Evolutionary conservation across 1,139 yeast genomes (phyloP).

Genomic region (Blastobotrys raffinosifermentans): DNA sequence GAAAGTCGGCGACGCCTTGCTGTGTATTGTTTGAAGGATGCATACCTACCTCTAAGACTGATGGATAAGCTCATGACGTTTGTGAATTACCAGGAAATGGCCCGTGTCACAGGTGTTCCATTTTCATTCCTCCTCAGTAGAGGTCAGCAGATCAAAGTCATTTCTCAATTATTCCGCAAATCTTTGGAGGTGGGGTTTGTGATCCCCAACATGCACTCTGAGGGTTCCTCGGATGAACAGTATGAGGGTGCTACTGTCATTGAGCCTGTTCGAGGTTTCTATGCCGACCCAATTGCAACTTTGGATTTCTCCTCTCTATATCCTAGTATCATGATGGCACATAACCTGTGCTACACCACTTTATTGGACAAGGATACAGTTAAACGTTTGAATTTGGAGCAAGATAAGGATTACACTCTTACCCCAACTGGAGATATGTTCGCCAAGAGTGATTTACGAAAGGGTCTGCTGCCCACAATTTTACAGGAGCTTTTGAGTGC

Average conservation of each 20-base stretch:
- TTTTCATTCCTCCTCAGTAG: slow-evolving; percentile 81
- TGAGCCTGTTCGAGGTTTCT: slow-evolving; percentile 92
- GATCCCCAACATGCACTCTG: slow-evolving; percentile 83
- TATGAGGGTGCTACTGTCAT: slow-evolving; percentile 99
- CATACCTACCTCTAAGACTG: slow-evolving; percentile 80
- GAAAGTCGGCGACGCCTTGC: slow-evolving; percentile 95
- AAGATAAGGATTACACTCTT: slow-evolving; percentile 70
- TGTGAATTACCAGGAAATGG: slow-evolving; percentile 98
- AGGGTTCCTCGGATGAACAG: slow-evolving; percentile 76
- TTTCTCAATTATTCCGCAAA: slow-evolving; percentile 89
- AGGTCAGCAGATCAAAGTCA: slow-evolving; percentile 97
- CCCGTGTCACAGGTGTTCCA: slow-evolving; percentile 98
- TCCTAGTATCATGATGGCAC: slow-evolving; percentile 99
- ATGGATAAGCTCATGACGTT: slow-evolving; percentile 92
- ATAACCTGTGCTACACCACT: slow-evolving; percentile 92
- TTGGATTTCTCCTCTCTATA: slow-evolving; percentile 95
- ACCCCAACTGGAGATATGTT: slow-evolving; percentile 94
- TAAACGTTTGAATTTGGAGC: slow-evolving; percentile 53
- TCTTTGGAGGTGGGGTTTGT: slow-evolving; percentile 81
- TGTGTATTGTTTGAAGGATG: slow-evolving; percentile 95
- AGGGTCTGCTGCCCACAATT: slow-evolving; percentile 90
- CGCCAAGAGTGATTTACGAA: slow-evolving; percentile 62
- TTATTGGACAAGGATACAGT: slow-evolving; percentile 66
- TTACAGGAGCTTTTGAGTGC: slow-evolving; percentile 83
- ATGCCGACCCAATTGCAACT: slow-evolving; percentile 95